These are phyloP conservation scores for Dactylis glomerata DNA, from an alignment of 176 grass and related monocot species.

Conservation along the genomic window DNA sequence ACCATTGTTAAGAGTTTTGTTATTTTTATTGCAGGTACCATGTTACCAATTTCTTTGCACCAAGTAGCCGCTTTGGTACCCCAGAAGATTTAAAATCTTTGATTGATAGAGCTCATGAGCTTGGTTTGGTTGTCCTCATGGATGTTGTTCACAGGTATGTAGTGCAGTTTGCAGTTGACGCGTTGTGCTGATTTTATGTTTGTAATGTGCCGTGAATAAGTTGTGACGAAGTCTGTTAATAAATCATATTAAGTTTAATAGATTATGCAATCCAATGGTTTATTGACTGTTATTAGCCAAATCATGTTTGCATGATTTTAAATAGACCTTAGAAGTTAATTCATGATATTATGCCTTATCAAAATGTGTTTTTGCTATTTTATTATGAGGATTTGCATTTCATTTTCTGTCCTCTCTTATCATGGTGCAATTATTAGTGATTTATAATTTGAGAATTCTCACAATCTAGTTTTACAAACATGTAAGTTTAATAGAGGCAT, in stretches of 20 bases:
- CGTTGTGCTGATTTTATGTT: background rate
- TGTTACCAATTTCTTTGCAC: constrained; percentile 98
- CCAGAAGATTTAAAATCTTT: constrained; percentile 97
- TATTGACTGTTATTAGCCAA: background rate
- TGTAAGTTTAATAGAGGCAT: background rate
- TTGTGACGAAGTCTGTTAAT: background rate
- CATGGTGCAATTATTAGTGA: background rate
- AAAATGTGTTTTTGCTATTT: background rate
- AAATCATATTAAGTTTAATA: background rate
- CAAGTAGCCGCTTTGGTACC: constrained; percentile 96
- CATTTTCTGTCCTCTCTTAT: background rate
- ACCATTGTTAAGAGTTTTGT: background rate
- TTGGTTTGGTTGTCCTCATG: constrained; percentile 91
- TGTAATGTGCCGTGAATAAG: background rate
- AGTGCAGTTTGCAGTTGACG: background rate
- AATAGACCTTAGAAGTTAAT: background rate
- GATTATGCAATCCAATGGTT: background rate
- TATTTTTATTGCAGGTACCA: constrained; percentile 75
- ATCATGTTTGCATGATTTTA: background rate
- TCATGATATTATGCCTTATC: background rate
- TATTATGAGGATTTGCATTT: background rate
- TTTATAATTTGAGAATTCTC: background rate
- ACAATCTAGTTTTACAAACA: background rate
- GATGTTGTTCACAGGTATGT: constrained; percentile 96
- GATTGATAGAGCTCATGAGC: constrained; percentile 95